phyloP scores from a whole-genome alignment of 225 moss, liverwort and hornwort genomes.

The Pseudisothecium myosuroides region DNA sequence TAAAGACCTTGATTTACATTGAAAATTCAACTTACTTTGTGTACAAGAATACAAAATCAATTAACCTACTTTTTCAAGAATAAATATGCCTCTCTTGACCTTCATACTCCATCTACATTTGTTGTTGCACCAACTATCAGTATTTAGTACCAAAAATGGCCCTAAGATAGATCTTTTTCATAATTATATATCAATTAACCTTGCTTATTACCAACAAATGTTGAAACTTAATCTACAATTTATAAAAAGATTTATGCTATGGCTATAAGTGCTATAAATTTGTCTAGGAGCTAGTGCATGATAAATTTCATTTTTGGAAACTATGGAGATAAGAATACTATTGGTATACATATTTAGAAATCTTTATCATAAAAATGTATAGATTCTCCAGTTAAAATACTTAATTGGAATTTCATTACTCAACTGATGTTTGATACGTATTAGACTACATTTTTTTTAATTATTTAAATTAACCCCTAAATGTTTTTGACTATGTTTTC shows the following conservation, averaged over 20 bases:
- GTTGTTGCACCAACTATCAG: background rate
- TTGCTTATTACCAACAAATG: background rate
- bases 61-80: background rate
- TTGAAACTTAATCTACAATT: background rate
- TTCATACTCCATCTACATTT: background rate
- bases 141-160: background rate
- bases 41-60: background rate
- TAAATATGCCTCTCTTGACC: rapidly evolving
- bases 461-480: too few relatives aligned
- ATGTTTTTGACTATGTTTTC: too few relatives aligned
- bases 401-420: background rate
- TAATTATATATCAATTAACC: too few relatives aligned
- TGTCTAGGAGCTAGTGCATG: rapidly evolving
- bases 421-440: rapidly evolving
- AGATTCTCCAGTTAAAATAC: background rate
- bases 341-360: background rate
- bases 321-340: too few relatives aligned
- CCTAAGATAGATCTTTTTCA: background rate
- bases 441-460: background rate
- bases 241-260: background rate
- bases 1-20: background rate
- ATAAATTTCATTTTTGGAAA: background rate
- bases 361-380: rapidly evolving
- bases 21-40: background rate
- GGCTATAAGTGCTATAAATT: rapidly evolving